Base-by-base conservation (phyloP, 495 filamentous ascomycete species). In the Hyaloscypha variabilis region DNA sequence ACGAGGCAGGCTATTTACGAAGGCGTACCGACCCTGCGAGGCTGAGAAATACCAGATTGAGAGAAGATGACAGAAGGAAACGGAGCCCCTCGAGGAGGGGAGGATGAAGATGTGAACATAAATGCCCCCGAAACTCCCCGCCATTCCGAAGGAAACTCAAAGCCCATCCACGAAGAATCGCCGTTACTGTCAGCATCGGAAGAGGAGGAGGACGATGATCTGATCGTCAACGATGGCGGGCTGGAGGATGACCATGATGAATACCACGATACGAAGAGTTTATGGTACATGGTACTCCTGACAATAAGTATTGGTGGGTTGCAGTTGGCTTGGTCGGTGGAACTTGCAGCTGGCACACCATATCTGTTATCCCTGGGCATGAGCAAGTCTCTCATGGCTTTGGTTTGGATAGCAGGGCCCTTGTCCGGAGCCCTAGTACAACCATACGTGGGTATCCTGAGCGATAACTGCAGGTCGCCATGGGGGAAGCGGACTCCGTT, bases 281-380 rank as follows among this genome's bases (percentile, higher is more conserved):
- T 84, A 19, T 91, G 86, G 85, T 96, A 95, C 73, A 80, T 97
- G 68, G 83, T 96, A 66, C 77, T 96, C 66, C 77, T 97, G 73
- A 96, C 93, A 2, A 77, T 97, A 51, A 87, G 90, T 71, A 89
- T 95, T 66, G 90, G 91, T 50, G 93, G 91, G 28, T 80, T 97
- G 65, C 93, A 97, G 75, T 88, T 97, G 72, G 92, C 92, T n/a
- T 97, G 94, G 94, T 90, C 92, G 8, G 92, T 95, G 49, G 93
- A 97, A 73, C 77, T 94, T 59, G 94, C 91, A 57, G 90, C 94
- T 78, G 92, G 91, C 67, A 94, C 93, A 49, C 83, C 83, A 30
- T 86, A 83, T 64, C 74, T 86, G 26, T 72, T 86, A 30, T 94
- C 91, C 8, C 85, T 97, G 21, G 93, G 93, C 8, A 82, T 97